A percentile compares a stretch with the other conserved stretches of the same genome.
Conservation (phyloP, 2,329 filamentous ascomycete genomes). For the Clarireedia homoeocarpa region DNA sequence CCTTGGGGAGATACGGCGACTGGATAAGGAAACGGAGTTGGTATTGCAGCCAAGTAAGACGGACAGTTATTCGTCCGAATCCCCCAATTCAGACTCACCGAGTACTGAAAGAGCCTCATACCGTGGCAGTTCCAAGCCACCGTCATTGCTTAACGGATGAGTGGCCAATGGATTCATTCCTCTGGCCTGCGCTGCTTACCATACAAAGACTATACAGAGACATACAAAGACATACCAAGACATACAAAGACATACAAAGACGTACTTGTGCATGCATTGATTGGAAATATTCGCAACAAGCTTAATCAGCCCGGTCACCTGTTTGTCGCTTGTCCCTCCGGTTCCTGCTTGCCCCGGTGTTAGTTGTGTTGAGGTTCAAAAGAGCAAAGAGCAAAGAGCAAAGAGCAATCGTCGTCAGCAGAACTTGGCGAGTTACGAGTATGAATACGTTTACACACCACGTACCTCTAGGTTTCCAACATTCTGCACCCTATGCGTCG, state of each 20-base stretch:
- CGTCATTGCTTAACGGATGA: no score
- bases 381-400: no score
- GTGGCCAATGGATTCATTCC: no score
- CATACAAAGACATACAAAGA: no score
- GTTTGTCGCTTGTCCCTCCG: no score
- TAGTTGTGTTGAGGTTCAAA: no score
- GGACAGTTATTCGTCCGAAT: neutral
- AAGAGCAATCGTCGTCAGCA: constrained; percentile 1
- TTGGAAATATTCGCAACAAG: neutral
- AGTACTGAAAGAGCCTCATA: constrained; percentile 1
- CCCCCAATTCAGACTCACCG: neutral
- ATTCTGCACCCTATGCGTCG: neutral
- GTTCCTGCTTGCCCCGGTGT: no score
- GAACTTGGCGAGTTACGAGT: neutral
- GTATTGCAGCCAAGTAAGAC: neutral
- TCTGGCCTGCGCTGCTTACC: no score
- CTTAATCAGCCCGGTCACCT: no score
- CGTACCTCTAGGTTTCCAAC: neutral
- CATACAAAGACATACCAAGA: no score
- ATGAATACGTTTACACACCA: constrained; percentile 1
- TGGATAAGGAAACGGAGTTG: no score
- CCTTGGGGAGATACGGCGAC: neutral
- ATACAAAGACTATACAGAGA: no score
- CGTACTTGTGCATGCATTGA: neutral
- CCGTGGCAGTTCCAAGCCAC: neutral